Evolutionary conservation across 2,329 filamentous ascomycete genomes (phyloP), one percentile per base, ranked within the genome.

Genomic region (Aspergillus costaricaensis): DNA sequence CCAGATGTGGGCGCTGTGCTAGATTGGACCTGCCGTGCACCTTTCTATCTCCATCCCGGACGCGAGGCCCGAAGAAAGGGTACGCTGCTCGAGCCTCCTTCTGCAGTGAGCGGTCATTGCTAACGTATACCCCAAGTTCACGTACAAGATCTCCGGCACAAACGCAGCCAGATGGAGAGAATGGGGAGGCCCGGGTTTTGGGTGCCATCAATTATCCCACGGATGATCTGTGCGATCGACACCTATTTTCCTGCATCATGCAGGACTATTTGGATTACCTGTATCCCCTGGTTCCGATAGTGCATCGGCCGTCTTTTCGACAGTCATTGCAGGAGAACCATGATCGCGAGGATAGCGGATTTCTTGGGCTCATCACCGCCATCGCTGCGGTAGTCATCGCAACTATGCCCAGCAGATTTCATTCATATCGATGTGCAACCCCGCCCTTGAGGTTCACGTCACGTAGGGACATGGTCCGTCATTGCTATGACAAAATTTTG

Each of bases 321-420:
- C 56, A 58, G 19, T 50, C 57, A 8, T 55, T 65, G 1, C 25
- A n/a, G 12, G 49, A 58, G 21, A 49, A 60, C 32, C 54, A 57
- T 5, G 52, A 62, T 23, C 17, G 47, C 10, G 50, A 63, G 8
- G 58, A 66, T 44, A 48, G 52, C 25, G 56, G 49, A 5, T 64
- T 64, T 27, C 25, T 57, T 12, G 60, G 54, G 8, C 39, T 66
- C 7, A 50, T 48, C 15, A 17, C 57, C n/a, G 51, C 54, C 19
- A 62, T 64, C 9, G 60, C 60, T 12, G 57, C 60, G 10, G 36
- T 65, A 25, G 62, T 65, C 19, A 58, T 65, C 17, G 63, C 63
- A 0, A 65, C 62, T 5, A 54, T 65, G 43, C 51, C 57, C 9
- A 60, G 55, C 21, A 60, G 58, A 39, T 62, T 65, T 25, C 55